Evolutionary conservation across 805 yeast genomes (phyloP).

Genomic region (Candida nonsorbophila): DNA sequence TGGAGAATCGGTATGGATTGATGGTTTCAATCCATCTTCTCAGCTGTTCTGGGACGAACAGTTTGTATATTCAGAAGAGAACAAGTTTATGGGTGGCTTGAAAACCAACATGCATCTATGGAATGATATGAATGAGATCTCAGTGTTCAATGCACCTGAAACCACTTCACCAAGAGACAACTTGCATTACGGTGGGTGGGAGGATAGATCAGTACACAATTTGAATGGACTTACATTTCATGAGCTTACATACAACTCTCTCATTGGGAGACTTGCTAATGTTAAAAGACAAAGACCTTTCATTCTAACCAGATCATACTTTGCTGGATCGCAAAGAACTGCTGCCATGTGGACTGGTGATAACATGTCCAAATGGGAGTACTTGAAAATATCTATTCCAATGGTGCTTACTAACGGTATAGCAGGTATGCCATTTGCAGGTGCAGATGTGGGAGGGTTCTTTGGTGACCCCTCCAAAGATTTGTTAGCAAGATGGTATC

Average conservation of each 20-base stretch:
- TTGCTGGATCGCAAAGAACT: conserved; percentile 85
- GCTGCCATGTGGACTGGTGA: conserved; percentile 99
- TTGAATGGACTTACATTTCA: conserved; percentile 75
- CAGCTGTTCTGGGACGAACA: conserved; percentile 55
- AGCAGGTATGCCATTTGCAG: conserved; percentile 86
- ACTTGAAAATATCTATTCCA: conserved; percentile 73
- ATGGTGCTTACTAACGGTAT: conserved; percentile 80
- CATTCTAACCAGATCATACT: conserved; percentile 79
- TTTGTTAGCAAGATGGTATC: conserved; percentile 88
- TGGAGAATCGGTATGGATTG: conserved; percentile 93
- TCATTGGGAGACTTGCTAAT: conserved; percentile 42
- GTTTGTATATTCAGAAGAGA: conserved; percentile 40
- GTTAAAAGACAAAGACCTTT: conserved; percentile 68
- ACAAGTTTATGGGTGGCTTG: conserved; percentile 35
- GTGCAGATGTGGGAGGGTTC: conserved; percentile 97
- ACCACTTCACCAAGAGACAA: conserved; percentile 81
- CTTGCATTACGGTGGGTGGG: conserved; percentile 75
- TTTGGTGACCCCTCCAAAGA: conserved; percentile 86
- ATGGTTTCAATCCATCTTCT: conserved; percentile 65
- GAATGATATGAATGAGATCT: conserved; percentile 99
- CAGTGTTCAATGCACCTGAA: conserved; percentile 93
- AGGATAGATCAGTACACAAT: conserved; percentile 90
- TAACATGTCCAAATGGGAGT: conserved; percentile 90
- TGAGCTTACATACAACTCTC: conserved; percentile 70
- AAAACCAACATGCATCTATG: conserved; percentile 75